Percentiles rank a stretch among this genome's conserved stretches.
These are phyloP conservation scores for Sphagnum fallax DNA, from an alignment of 228 moss, liverwort and hornwort species.

Conservation along the genomic window DNA sequence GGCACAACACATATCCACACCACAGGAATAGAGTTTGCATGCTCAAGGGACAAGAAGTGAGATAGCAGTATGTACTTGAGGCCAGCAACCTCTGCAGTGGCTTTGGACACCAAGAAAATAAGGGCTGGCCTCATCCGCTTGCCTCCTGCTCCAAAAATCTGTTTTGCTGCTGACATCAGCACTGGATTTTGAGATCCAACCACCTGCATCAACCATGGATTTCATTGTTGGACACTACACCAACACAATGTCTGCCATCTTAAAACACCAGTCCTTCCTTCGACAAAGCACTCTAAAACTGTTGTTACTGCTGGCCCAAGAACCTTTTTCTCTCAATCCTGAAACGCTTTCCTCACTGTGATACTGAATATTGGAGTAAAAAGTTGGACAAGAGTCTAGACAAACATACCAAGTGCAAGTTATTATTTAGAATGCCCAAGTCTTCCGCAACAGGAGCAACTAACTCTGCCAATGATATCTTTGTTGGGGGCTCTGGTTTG, in stretches of 20 bases:
- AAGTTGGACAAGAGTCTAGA: not conserved
- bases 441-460: constrained; percentile 82
- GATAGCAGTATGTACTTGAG: constrained; percentile 42
- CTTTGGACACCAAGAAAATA: constrained; percentile 87
- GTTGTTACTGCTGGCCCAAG: not conserved
- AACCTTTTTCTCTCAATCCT: not conserved
- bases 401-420: constrained; percentile 60
- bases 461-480: constrained; percentile 48
- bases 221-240: not conserved
- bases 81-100: constrained; percentile 79
- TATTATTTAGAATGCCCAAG: constrained; percentile 60
- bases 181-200: constrained; percentile 83
- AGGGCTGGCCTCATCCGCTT: constrained; percentile 95
- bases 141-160: constrained; percentile 95
- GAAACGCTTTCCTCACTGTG: too few species aligned
- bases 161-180: constrained; percentile 94
- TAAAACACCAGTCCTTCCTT: too few species aligned
- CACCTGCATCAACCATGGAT: constrained; percentile 42
- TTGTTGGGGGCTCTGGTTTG: constrained; percentile 14
- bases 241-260: not conserved
- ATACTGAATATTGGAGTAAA: too few species aligned
- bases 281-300: not conserved
- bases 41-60: not conserved
- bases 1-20: too few species aligned
- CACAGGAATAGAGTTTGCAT: not conserved